Evolutionary conservation across 768 basidiomycete species (phyloP), one percentile per base, ranked within the genome.

Genomic region (Trametes elegans): DNA sequence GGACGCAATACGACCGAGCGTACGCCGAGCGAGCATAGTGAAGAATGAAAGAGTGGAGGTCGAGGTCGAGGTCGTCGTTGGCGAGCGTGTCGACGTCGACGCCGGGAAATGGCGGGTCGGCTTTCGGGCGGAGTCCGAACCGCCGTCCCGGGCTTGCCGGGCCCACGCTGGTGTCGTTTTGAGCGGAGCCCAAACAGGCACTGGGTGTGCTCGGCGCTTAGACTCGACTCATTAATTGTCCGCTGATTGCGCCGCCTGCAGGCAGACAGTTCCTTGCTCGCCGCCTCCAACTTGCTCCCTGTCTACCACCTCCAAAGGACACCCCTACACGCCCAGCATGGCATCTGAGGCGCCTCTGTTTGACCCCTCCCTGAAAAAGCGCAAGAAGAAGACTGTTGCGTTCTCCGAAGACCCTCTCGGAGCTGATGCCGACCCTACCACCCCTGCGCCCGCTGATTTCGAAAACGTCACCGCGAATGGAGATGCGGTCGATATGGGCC

Each of bases 371-470:
- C 79, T 92, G 60, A 76, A 76, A 62, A 91, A 90, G 73, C 81
- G 84, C 64, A 93, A 91, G 80, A 93, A 93, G 74, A 91, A 92
- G 73, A 79, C 79, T 16, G 91, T 93, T 28, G 88, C 85, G 16
- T 92, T 93, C 71, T 84, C 84, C 0, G 91, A 91, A 67, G 89
- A 93, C 66, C 88, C 90, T 0, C 78, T 90, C 9, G 88, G 87
- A 35, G 82, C 88, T 56, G 90, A 87, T 84, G 53, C 62, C 31
- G 90, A 93, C 68, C 90, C 90, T 26, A 92, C 90, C 5, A 77
- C 80, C 35, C 90, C 90, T 23, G 83, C 87, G 11, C 90, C 89
- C 24, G 79, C 82, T 21, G 78, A 80, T 41, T 86, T 90, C 72
- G 88, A 90, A 62, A 77, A 75, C 54, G 82, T 80, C 13, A 87